Percentiles rank a stretch among this genome's conserved stretches.
Conservation (phyloP, 139 green algal species). For the Axilococcus clingmanii region DNA sequence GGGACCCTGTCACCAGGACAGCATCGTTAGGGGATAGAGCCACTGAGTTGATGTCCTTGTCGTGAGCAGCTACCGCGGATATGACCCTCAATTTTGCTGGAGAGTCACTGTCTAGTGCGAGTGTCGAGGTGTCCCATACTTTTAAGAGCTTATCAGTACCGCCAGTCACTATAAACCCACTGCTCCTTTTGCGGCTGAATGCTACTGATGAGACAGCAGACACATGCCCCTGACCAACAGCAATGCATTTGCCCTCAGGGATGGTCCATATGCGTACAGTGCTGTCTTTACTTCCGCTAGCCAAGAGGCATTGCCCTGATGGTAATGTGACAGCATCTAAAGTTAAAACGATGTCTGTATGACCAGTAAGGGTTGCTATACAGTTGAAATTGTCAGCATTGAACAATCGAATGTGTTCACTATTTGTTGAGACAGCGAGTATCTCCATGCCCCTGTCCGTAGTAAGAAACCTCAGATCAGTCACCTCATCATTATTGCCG, state of each 20-base stretch:
- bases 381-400: slow-evolving; percentile 42
- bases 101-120: not conserved
- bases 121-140: slow-evolving; percentile 59
- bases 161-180: slow-evolving; percentile 53
- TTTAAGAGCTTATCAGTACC: slow-evolving; percentile 84
- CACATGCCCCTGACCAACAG: slow-evolving; percentile 66
- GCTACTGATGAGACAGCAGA: slow-evolving; percentile 73
- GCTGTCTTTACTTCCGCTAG: slow-evolving; percentile 80
- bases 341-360: slow-evolving; percentile 52
- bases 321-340: slow-evolving; percentile 33
- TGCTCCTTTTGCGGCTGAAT: slow-evolving; percentile 32
- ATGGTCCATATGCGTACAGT: slow-evolving; percentile 73
- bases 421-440: slow-evolving; percentile 73
- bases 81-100: not conserved
- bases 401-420: slow-evolving; percentile 66
- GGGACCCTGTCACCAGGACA: slow-evolving; percentile 60
- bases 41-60: slow-evolving; percentile 95
- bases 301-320: slow-evolving; percentile 22
- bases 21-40: slow-evolving; percentile 48
- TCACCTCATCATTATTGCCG: slow-evolving; percentile 88
- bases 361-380: slow-evolving; percentile 38
- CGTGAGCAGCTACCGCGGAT: slow-evolving; percentile 80
- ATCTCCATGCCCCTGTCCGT: slow-evolving; percentile 1
- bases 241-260: slow-evolving; percentile 16
- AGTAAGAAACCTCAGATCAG: slow-evolving; percentile 68